Conservation (phyloP, 805 yeast species). For the Lipomyces spencermartinsiae region DNA sequence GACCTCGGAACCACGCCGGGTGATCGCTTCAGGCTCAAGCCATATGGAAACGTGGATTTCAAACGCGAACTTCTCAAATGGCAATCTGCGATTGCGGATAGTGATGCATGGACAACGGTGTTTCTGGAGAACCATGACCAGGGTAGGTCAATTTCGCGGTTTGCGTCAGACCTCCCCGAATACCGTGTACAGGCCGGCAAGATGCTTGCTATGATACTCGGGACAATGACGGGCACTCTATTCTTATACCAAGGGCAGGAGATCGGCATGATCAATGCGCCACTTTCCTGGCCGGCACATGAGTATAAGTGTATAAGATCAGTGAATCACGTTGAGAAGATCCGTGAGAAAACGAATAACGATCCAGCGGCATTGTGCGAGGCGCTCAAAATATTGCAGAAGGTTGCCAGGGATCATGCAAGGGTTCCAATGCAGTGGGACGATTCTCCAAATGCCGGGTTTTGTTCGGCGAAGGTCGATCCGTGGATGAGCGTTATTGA, state of each 20-base stretch:
- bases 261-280: constrained; percentile 60
- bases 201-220: constrained; percentile 54
- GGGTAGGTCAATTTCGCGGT: constrained; percentile 61
- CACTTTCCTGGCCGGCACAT: constrained; percentile 54
- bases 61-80: constrained; percentile 12
- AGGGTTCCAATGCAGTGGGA: constrained; percentile 63
- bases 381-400: constrained; percentile 39
- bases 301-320: constrained; percentile 61
- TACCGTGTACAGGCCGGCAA: constrained; percentile 53
- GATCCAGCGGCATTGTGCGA: neutral
- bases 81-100: constrained; percentile 49
- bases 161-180: constrained; percentile 53
- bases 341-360: constrained; percentile 6
- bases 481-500: constrained; percentile 62
- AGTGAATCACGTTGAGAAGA: constrained; percentile 45
- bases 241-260: constrained; percentile 68
- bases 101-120: constrained; percentile 58
- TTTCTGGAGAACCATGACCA: constrained; percentile 66
- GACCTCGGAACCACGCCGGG: constrained; percentile 18
- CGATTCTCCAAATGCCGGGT: constrained; percentile 49
- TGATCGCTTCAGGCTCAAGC: too few relatives aligned
- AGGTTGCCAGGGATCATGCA: constrained; percentile 58
- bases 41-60: constrained; percentile 16
- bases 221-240: constrained; percentile 61
- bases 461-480: constrained; percentile 47